phyloP scores from a whole-genome alignment of 495 filamentous ascomycete genomes.

The Lentithecium fluviatile region DNA sequence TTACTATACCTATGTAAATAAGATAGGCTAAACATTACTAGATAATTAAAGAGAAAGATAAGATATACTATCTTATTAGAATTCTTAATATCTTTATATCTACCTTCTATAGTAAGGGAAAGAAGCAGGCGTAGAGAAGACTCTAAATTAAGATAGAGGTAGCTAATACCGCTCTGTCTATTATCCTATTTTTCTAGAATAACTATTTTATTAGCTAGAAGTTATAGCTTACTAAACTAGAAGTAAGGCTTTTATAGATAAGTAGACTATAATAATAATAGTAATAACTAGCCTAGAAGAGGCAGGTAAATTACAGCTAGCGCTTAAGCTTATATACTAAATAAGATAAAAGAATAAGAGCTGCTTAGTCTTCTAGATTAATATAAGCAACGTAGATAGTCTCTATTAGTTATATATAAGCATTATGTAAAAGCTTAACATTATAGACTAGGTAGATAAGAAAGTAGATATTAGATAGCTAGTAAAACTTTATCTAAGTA shows the following conservation, averaged over 20 bases:
- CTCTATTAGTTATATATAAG: no score
- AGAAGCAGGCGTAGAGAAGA: background rate
- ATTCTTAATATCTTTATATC: constrained; percentile 9
- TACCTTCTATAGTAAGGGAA: constrained; percentile 9
- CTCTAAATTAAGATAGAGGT: background rate
- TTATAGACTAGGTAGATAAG: no score
- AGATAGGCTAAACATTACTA: constrained; percentile 6
- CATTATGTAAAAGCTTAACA: no score
- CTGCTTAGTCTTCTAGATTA: no score
- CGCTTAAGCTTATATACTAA: no score
- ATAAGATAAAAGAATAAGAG: no score
- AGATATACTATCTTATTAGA: background rate
- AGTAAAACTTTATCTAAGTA: no score
- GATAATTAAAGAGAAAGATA: constrained; percentile 7
- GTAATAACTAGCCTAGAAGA: background rate
- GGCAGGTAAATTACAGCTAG: no score
- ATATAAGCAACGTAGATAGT: no score
- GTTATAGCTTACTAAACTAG: background rate
- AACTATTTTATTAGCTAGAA: background rate
- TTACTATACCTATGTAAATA: constrained; percentile 4
- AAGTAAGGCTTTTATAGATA: background rate
- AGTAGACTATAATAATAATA: background rate
- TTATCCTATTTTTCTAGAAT: constrained; percentile 8
- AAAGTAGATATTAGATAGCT: no score
- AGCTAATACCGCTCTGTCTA: background rate